Evolutionary conservation across 2,329 filamentous ascomycete genomes (phyloP), one percentile per base, ranked within the genome.

Genomic region (Aureobasidium sp.): DNA sequence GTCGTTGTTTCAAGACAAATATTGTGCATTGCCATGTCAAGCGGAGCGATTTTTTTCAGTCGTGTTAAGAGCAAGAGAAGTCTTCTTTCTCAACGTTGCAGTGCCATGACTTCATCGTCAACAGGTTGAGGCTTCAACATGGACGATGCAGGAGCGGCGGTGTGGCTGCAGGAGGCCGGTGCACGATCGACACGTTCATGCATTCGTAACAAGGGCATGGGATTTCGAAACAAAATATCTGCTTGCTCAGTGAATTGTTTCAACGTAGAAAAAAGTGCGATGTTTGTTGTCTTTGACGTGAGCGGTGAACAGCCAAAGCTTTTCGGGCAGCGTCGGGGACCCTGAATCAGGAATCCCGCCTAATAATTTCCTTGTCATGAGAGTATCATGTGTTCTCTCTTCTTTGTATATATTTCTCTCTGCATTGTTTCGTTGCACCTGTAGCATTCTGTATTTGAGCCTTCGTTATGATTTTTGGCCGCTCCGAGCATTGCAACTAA

Each of bases 231-330:
- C 53, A 44, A 34, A 46, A 46, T 6, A 39, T 26, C 20, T 32
- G 12, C 8, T 26, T 9, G 41, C 42, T 36, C n/a, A 8, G 5
- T 23, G 4, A 6, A 27, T 26, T 15, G 26, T 46, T 46, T 26
- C 53, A 46, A 39, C 26, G 39, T 17, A 56, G 39, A 8, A n/a
- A 46, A 41, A 32, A 46, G 13, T 17, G n/a, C 26, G 27, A 23
- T 48, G 55, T 59, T 59, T 59, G 55, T 47, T 47, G 44, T 48
- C 42, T 39, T 29, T 13, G 23, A 23, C 8, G 34, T 32, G 34
- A 44, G 57, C 57, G 57, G 57, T 60, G 46, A 50, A 51, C 46
- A 39, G 34, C 32, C 56, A 59, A 59, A 47, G 55, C 55, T 47
- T 20, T 20, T 60, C 46, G 56, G 46, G 36, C 32, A 50, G 56